These are phyloP conservation scores for Sisymbrium altissimum DNA, from an alignment of 345 rosid genomes.

Conservation along the genomic window DNA sequence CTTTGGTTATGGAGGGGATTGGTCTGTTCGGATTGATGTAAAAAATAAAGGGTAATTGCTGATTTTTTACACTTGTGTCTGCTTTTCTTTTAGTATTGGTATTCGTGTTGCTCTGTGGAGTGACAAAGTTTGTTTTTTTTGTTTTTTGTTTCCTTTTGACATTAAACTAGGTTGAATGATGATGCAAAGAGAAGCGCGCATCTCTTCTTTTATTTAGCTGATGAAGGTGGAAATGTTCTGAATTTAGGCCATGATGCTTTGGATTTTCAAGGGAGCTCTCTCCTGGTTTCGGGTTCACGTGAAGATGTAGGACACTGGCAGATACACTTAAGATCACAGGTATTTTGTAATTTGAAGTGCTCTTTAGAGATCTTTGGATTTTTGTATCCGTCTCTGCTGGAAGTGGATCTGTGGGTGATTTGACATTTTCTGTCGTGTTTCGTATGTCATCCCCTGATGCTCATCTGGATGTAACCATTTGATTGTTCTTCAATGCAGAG, in stretches of 20 bases:
- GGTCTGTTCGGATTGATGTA: conserved; percentile 76
- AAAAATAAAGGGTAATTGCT: conserved; percentile 54
- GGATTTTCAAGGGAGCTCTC: conserved; percentile 49
- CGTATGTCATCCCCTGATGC: conserved; percentile 13
- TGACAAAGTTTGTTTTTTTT: neutral
- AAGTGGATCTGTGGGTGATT: conserved; percentile 5
- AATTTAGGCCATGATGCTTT: conserved; percentile 44
- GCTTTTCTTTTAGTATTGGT: neutral
- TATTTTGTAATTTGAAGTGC: conserved; percentile 24
- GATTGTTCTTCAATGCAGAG: conserved; percentile 43
- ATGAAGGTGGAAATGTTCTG: conserved; percentile 75
- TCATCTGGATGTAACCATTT: conserved; percentile 16
- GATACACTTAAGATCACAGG: conserved; percentile 76
- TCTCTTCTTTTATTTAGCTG: conserved; percentile 87
- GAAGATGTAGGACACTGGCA: conserved; percentile 79
- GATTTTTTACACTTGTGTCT: neutral
- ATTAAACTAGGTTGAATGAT: conserved; percentile 44
- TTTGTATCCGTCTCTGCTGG: neutral
- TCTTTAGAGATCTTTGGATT: neutral
- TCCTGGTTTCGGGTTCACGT: conserved; percentile 78
- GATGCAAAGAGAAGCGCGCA: conserved; percentile 57
- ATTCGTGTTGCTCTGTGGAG: neutral
- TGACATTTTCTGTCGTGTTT: neutral
- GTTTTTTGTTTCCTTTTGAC: neutral
- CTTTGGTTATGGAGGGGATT: conserved; percentile 97